phyloP scores from a whole-genome alignment of 2,329 filamentous ascomycete species.

The Pseudopyrenochaeta lycopersici region DNA sequence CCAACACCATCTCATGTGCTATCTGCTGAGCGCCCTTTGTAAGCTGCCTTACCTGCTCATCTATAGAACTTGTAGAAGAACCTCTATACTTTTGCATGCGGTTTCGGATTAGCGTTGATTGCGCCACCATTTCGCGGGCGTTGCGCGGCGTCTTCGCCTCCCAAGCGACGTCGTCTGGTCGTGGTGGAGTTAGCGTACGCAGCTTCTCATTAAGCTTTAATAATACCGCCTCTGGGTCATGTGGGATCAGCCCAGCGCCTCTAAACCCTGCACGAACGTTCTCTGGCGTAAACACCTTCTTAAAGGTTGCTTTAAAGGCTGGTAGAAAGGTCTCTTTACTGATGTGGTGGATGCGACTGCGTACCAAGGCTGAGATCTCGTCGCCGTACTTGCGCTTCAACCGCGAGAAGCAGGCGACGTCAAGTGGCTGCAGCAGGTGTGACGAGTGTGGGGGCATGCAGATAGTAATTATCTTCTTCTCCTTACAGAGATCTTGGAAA shows the following conservation, averaged over 20 bases:
- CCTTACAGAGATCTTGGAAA: conserved; percentile 43
- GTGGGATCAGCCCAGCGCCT: conserved; percentile 41
- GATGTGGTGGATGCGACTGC: conserved; percentile 36
- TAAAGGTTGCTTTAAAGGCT: conserved; percentile 6
- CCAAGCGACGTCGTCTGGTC: background rate
- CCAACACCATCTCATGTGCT: conserved; percentile 13
- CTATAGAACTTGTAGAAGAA: conserved; percentile 10
- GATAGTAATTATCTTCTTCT: conserved; percentile 14
- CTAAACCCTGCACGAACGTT: conserved; percentile 38
- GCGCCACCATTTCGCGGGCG: conserved; percentile 7
- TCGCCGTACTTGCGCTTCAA: conserved; percentile 42
- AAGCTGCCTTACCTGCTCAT: conserved; percentile 9
- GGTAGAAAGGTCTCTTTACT: conserved; percentile 5
- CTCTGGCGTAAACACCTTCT: conserved; percentile 23
- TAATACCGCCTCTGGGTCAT: conserved; percentile 37
- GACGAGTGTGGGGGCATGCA: conserved; percentile 44
- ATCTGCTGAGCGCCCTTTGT: conserved; percentile 14
- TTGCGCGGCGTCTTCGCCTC: conserved; percentile 13
- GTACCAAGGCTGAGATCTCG: conserved; percentile 35
- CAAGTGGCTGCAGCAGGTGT: conserved; percentile 49
- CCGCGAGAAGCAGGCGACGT: conserved; percentile 47
- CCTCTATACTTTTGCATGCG: conserved; percentile 7
- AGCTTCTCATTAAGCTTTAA: conserved; percentile 33
- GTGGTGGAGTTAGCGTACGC: conserved; percentile 3
- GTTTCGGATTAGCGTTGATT: conserved; percentile 10